phyloP scores from a whole-genome alignment of 306 rosid species.

The Delonix regia region DNA sequence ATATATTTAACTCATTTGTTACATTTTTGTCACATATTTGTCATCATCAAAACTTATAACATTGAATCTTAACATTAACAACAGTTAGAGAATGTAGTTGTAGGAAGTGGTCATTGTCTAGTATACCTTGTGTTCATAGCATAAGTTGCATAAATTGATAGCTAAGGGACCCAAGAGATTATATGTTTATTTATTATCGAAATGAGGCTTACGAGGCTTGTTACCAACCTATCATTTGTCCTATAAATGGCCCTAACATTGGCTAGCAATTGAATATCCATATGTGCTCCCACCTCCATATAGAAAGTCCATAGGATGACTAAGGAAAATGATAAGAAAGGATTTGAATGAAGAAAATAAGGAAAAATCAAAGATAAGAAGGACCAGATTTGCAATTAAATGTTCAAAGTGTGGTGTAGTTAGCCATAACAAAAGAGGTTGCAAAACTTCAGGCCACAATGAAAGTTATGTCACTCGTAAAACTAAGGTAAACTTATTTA shows the following conservation, averaged over 20 bases:
- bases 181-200: neutral
- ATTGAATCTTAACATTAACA: too few species aligned
- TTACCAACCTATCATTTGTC: neutral
- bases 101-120: neutral
- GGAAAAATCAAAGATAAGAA: neutral
- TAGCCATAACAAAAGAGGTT: neutral
- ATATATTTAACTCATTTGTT: too few species aligned
- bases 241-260: too few species aligned
- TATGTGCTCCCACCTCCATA: neutral
- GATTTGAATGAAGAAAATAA: neutral
- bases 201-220: neutral
- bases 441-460: neutral
- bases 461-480: too few species aligned
- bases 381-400: neutral
- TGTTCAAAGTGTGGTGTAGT: neutral
- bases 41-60: too few species aligned
- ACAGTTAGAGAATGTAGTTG: neutral
- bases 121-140: neutral
- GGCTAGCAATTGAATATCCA: neutral
- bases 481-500: too few species aligned
- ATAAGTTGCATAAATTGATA: too few species aligned
- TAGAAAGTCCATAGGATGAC: neutral
- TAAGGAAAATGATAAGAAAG: too few species aligned
- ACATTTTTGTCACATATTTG: too few species aligned
- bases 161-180: too few species aligned